Conservation (phyloP, 2,329 filamentous ascomycete genomes). For the Paraconiothyrium brasiliense region DNA sequence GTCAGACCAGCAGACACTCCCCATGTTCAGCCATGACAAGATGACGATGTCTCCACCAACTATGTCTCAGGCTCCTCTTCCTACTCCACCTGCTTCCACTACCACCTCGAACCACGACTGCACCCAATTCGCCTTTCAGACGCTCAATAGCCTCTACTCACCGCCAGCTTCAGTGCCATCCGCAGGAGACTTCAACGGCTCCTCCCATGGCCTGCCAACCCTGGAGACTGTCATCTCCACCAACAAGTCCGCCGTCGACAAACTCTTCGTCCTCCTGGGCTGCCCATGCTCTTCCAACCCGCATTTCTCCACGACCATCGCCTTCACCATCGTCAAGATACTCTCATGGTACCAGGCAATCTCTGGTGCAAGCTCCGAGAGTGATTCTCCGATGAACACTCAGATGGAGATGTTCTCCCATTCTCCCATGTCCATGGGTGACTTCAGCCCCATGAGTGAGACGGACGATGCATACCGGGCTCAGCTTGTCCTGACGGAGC, state of each 20-base stretch:
- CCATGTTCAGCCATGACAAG: conserved; percentile 34
- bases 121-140: conserved; percentile 48
- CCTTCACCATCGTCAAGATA: conserved; percentile 46
- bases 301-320: conserved; percentile 49
- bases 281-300: conserved; percentile 49
- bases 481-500: conserved; percentile 44
- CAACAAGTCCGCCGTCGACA: conserved; percentile 47
- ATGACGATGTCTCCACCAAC: conserved; percentile 35
- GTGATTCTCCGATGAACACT: conserved; percentile 30
- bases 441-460: conserved; percentile 38
- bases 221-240: conserved; percentile 43
- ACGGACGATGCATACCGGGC: conserved; percentile 44
- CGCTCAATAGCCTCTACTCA: conserved; percentile 45
- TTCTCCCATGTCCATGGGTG: conserved; percentile 35
- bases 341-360: conserved; percentile 50
- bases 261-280: conserved; percentile 41
- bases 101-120: conserved; percentile 44
- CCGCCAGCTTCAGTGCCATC: conserved; percentile 38
- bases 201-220: conserved; percentile 37
- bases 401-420: conserved; percentile 41
- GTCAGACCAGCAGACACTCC: conserved; percentile 35
- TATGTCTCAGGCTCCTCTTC: conserved; percentile 40
- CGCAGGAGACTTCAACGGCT: conserved; percentile 37
- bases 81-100: conserved; percentile 36
- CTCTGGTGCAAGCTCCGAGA: conserved; percentile 34